A percentile compares a stretch with the other conserved stretches of the same genome.
phyloP scores from a whole-genome alignment of 257 asterid species.

The Rhazya stricta region DNA sequence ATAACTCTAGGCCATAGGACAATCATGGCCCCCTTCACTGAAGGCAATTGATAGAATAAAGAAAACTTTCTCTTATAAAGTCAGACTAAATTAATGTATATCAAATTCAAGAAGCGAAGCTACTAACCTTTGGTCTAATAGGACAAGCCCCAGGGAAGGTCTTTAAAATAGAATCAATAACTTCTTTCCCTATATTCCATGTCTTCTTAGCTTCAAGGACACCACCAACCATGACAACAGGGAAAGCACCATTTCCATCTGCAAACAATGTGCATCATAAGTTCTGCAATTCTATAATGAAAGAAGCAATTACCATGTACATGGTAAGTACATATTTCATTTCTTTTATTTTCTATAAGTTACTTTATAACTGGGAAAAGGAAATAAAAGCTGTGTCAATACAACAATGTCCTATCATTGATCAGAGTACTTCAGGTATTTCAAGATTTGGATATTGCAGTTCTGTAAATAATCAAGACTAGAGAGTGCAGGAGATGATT shows the following conservation, averaged over 20 bases:
- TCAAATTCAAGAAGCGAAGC: not conserved
- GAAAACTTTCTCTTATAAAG: not conserved
- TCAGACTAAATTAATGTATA: not conserved
- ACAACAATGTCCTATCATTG: not conserved
- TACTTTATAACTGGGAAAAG: not conserved
- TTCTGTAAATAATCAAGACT: not conserved
- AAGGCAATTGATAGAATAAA: not conserved
- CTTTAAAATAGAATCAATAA: conserved; percentile 53
- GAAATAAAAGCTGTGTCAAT: not conserved
- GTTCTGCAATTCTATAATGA: not conserved
- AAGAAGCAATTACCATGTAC: not conserved
- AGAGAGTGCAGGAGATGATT: not conserved
- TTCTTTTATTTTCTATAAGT: not conserved
- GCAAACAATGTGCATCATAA: conserved; percentile 28
- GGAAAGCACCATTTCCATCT: conserved; percentile 75
- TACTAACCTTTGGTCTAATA: conserved; percentile 75
- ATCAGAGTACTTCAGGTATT: not conserved
- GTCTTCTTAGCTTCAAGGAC: conserved; percentile 75
- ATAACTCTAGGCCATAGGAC: not conserved
- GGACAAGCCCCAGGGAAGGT: conserved; percentile 68
- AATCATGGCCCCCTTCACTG: not conserved
- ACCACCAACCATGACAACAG: conserved; percentile 92
- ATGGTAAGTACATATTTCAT: too few relatives aligned
- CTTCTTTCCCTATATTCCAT: conserved; percentile 86
- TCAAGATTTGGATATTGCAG: not conserved